Evolutionary conservation across 225 moss, liverwort and hornwort genomes (phyloP).

Genomic region (Asterella californica): DNA sequence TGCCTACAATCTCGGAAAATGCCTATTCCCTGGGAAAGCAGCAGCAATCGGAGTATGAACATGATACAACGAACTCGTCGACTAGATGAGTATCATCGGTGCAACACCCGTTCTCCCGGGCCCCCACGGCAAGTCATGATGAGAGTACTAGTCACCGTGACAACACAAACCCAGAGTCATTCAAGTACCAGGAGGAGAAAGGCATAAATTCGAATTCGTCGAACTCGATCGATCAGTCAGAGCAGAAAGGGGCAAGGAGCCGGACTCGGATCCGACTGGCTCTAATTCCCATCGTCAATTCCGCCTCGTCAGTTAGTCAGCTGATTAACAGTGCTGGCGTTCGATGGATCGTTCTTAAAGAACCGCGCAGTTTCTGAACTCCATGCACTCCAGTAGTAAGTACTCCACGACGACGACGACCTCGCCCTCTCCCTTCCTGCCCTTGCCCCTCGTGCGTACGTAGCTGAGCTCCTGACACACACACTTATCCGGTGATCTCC

Average conservation of each 20-base stretch:
- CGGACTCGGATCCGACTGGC: background rate
- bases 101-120: too few species aligned
- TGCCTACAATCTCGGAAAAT: slow-evolving; percentile 14
- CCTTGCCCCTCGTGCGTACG: background rate
- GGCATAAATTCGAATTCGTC: background rate
- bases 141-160: background rate
- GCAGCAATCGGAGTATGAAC: slow-evolving; percentile 17
- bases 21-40: slow-evolving; percentile 15
- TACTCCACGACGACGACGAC: background rate
- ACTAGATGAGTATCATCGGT: background rate
- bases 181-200: background rate
- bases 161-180: background rate
- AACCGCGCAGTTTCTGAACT: background rate
- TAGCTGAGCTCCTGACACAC: slow-evolving; percentile 6
- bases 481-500: background rate
- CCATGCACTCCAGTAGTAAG: slow-evolving; percentile 5
- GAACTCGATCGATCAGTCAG: slow-evolving; percentile 1
- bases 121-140: background rate
- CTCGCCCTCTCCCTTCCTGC: background rate
- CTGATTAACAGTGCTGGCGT: background rate
- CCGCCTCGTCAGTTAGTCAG: background rate
- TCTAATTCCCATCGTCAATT: background rate
- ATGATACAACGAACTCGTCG: slow-evolving; percentile 22
- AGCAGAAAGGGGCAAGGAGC: background rate
- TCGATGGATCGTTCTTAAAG: background rate